A percentile compares a stretch with the other conserved stretches of the same genome.
Conservation (phyloP, 2,329 filamentous ascomycete species). For the Pseudocercospora pini-densiflorae region DNA sequence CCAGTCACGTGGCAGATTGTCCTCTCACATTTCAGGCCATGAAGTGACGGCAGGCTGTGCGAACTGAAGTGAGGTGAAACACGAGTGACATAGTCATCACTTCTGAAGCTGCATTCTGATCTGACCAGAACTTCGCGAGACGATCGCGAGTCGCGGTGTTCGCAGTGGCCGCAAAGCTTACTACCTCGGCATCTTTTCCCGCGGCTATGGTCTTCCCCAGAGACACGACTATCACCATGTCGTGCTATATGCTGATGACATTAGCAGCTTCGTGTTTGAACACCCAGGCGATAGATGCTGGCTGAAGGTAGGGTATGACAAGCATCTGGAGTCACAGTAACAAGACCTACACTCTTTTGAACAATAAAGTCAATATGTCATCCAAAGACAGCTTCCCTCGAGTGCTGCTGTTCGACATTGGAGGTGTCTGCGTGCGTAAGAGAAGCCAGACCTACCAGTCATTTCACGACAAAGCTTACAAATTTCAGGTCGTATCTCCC, state of each 20-base stretch:
- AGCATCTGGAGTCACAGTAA: slow-evolving; percentile 23
- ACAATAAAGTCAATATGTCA: slow-evolving; percentile 32
- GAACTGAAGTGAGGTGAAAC: too few species aligned
- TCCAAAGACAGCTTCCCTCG: slow-evolving; percentile 55
- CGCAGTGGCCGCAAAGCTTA: not conserved
- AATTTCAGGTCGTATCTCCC: slow-evolving; percentile 76
- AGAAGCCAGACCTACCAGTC: not conserved
- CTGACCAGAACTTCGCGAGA: too few species aligned
- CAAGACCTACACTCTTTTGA: slow-evolving; percentile 29
- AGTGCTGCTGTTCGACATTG: slow-evolving; percentile 90
- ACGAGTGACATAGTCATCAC: too few species aligned
- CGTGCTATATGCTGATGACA: not conserved
- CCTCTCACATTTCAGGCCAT: not conserved
- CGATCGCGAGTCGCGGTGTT: too few species aligned
- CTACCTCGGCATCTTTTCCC: not conserved
- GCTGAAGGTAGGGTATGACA: slow-evolving; percentile 23
- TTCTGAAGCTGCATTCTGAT: too few species aligned
- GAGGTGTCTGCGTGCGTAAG: slow-evolving; percentile 87
- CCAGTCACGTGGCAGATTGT: not conserved
- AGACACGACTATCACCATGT: not conserved
- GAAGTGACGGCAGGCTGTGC: not conserved
- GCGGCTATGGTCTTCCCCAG: not conserved
- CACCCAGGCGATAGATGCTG: not conserved
- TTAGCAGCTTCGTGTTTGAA: not conserved
- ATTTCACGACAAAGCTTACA: not conserved